phyloP scores from a whole-genome alignment of 371 early-diverging fungal species.

The Gilbertella persicaria region DNA sequence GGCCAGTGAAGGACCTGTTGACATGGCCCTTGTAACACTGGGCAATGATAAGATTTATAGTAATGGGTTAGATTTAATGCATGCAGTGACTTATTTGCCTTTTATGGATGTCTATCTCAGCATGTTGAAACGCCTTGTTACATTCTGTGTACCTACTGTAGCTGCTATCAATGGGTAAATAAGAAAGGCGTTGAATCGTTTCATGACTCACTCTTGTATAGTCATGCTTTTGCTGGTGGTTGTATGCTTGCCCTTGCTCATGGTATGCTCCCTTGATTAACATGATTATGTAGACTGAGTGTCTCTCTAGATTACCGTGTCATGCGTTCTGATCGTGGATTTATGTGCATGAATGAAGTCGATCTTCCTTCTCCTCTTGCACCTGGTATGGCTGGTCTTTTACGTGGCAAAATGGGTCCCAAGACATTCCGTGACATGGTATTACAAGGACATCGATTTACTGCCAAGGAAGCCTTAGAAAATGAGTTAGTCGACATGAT shows the following conservation, averaged over 20 bases:
- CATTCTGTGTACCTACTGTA: slow-evolving; percentile 78
- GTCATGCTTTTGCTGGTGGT: slow-evolving; percentile 88
- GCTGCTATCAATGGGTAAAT: slow-evolving; percentile 76
- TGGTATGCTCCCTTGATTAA: slow-evolving; percentile 30
- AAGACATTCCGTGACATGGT: slow-evolving; percentile 64
- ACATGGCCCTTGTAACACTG: slow-evolving; percentile 63
- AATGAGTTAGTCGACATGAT: slow-evolving; percentile 65
- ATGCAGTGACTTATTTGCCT: slow-evolving; percentile 40
- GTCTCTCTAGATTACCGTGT: slow-evolving; percentile 67
- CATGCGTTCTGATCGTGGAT: slow-evolving; percentile 82
- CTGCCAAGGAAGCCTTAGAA: slow-evolving; percentile 64
- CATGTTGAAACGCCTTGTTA: slow-evolving; percentile 58
- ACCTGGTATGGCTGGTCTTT: slow-evolving; percentile 75
- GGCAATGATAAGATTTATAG: slow-evolving; percentile 74
- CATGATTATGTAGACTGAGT: not conserved
- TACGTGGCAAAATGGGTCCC: slow-evolving; percentile 63
- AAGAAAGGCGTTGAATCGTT: not conserved
- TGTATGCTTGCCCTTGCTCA: slow-evolving; percentile 81
- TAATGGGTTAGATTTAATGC: slow-evolving; percentile 74
- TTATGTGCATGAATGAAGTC: slow-evolving; percentile 81
- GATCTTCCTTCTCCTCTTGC: slow-evolving; percentile 71
- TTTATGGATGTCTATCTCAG: slow-evolving; percentile 54
- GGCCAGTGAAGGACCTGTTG: slow-evolving; percentile 36
- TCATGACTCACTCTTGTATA: slow-evolving; percentile 1
- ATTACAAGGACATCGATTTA: slow-evolving; percentile 68